Conservation (phyloP, 768 basidiomycete species). For the Pleurotus pulmonarius region DNA sequence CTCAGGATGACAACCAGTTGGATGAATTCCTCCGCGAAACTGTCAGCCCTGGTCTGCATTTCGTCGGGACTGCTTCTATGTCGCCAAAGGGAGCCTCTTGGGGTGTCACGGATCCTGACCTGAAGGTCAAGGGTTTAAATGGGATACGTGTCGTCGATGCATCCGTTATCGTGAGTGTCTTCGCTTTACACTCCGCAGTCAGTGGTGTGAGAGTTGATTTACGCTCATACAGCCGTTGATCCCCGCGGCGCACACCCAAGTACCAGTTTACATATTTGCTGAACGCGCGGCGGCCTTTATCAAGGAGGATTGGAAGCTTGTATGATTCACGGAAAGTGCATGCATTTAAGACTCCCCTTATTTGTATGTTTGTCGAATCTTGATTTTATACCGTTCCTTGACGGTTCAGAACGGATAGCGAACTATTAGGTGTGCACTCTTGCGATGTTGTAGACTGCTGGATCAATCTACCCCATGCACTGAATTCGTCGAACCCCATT, state of each 20-base stretch:
- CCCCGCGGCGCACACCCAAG: constrained; percentile 17
- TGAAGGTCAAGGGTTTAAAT: constrained; percentile 22
- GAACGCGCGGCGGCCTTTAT: constrained; percentile 13
- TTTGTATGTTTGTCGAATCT: no score
- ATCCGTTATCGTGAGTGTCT: constrained; percentile 19
- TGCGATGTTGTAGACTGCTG: no score
- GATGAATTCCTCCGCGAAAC: constrained; percentile 12
- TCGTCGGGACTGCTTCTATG: constrained; percentile 23
- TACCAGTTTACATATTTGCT: constrained; percentile 17
- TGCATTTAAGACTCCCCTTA: no score
- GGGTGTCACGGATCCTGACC: constrained; percentile 29
- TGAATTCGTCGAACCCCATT: no score
- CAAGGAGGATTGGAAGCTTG: not conserved
- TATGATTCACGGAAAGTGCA: no score
- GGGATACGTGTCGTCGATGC: constrained; percentile 32
- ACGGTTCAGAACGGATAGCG: no score
- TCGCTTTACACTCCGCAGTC: not conserved
- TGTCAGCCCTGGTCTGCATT: constrained; percentile 15
- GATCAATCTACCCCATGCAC: no score
- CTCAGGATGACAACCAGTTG: constrained; percentile 2
- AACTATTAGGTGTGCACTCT: no score
- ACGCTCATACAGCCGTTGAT: constrained; percentile 17
- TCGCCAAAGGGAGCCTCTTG: constrained; percentile 14
- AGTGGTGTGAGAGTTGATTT: not conserved
- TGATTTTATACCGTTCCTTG: no score